Percentiles rank a stretch among this genome's conserved stretches.
These are phyloP conservation scores for Umbelopsis ramanniana DNA, from an alignment of 192 early-diverging fungal species.

Conservation along the genomic window DNA sequence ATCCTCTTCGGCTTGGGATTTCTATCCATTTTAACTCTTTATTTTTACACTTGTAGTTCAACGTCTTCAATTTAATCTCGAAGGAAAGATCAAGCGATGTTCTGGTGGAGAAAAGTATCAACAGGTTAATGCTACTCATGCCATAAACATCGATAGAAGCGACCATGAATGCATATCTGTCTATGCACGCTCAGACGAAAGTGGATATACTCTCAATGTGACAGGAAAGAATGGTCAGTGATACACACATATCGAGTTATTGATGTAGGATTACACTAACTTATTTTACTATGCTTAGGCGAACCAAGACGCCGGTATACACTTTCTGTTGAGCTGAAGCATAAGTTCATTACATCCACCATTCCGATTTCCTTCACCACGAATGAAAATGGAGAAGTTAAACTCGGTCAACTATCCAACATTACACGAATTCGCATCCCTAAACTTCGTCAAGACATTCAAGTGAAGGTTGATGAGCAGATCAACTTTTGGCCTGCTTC, in stretches of 20 bases:
- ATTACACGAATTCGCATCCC: slow-evolving; percentile 9
- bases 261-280: not conserved
- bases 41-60: slow-evolving; percentile 13
- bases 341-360: slow-evolving; percentile 2
- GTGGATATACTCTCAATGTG: not conserved
- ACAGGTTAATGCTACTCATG: not conserved
- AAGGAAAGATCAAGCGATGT: slow-evolving; percentile 41
- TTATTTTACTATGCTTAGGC: slow-evolving; percentile 25
- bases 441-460: not conserved
- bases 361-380: slow-evolving; percentile 34
- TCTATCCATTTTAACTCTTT: not conserved
- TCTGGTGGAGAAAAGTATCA: slow-evolving; percentile 8
- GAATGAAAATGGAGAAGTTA: slow-evolving; percentile 41
- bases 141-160: not conserved
- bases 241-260: not conserved
- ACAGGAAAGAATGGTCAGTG: slow-evolving; percentile 23
- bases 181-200: slow-evolving; percentile 14
- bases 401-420: slow-evolving; percentile 35
- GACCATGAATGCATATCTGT: not conserved
- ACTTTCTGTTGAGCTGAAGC: slow-evolving; percentile 35
- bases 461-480: slow-evolving; percentile 3
- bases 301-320: slow-evolving; percentile 31
- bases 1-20: not conserved
- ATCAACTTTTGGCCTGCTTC: not conserved
- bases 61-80: slow-evolving; percentile 21